A percentile compares a stretch with the other conserved stretches of the same genome.
phyloP scores from a whole-genome alignment of 164 flowering plant genomes.

The Chimonanthus salicifolius region DNA sequence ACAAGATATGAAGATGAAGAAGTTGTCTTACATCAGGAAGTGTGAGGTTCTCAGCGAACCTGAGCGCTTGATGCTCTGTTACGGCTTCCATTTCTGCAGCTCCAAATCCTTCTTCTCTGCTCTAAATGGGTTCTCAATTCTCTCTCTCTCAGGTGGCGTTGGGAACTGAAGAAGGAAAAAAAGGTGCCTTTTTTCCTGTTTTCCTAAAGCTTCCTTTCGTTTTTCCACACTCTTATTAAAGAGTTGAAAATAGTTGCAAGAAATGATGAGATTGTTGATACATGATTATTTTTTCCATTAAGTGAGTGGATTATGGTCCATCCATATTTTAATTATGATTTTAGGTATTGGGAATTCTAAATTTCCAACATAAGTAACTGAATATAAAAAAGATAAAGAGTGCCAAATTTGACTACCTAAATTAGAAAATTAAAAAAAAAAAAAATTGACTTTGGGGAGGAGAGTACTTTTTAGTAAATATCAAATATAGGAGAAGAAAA shows the following conservation, averaged over 20 bases:
- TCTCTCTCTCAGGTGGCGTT: not conserved
- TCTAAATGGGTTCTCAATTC: not conserved
- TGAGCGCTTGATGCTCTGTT: slow-evolving; percentile 6
- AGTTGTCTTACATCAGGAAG: slow-evolving; percentile 8
- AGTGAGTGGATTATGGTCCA: not conserved
- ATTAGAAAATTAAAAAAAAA: too few species aligned
- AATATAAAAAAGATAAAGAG: too few species aligned
- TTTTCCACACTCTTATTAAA: not conserved
- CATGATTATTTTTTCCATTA: not conserved
- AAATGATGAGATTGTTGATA: too few species aligned
- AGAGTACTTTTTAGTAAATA: too few species aligned
- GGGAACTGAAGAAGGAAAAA: too few species aligned
- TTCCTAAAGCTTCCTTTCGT: not conserved
- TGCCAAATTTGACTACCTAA: too few species aligned
- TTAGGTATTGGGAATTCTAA: not conserved
- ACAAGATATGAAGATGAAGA: not conserved
- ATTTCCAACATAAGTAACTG: not conserved
- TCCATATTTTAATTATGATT: not conserved
- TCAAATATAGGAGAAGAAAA: too few species aligned
- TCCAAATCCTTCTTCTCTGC: not conserved
- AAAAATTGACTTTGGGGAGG: too few species aligned
- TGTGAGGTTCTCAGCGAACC: slow-evolving; percentile 9
- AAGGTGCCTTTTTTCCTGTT: not conserved
- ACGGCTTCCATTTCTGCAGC: slow-evolving; percentile 1
- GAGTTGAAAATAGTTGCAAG: not conserved